Evolutionary conservation across 805 yeast species (phyloP), one percentile per base, ranked within the genome.

Genomic region (Saccharomyces jurei): DNA sequence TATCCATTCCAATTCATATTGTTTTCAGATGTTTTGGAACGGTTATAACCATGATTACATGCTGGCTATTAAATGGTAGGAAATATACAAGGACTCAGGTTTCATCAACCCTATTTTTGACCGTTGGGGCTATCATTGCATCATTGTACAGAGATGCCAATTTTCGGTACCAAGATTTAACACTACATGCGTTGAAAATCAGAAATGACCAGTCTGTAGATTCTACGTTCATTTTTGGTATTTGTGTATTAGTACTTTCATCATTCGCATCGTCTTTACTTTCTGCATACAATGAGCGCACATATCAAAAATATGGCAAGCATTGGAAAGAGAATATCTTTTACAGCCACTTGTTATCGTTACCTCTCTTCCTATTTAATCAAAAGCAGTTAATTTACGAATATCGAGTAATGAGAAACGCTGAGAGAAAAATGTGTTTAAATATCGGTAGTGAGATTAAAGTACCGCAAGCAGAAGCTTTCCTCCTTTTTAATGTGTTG

Each of bases 301-400:
- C 83, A 0, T 78, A 73, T 60, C 65, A 65, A 13, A 60, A 59
- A 22, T 80, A 82, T 62, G 86, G 87, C 5, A 74, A 74, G 53
- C 77, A 78, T 52, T 86, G 91, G 91, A 71, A 77, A 53, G 90
- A 86, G 60, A 75, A 78, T 36, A 64, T 86, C 48, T 86, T 86
- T 61, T 84, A 81, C 66, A 74, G 80, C 14, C 87, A 83, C 62
- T 62, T 79, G 5, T 70, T 81, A 46, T 79, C 82, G 0, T 60
- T 86, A 10, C 85, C 87, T 0, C 62, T 83, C 10, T 81, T 84
- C 55, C 21, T 74, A 0, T 59, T 78, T 2, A 67, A 79, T 31
- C 56, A 63, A 2, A 64, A 65, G 6, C 60, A 70, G 2, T 67
- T 78, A 9, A 14, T 46, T 4, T 53, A 54, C 2, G 75, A 77